Evolutionary conservation across 2,329 filamentous ascomycete genomes (phyloP).

Genomic region (Fusarium sp.): DNA sequence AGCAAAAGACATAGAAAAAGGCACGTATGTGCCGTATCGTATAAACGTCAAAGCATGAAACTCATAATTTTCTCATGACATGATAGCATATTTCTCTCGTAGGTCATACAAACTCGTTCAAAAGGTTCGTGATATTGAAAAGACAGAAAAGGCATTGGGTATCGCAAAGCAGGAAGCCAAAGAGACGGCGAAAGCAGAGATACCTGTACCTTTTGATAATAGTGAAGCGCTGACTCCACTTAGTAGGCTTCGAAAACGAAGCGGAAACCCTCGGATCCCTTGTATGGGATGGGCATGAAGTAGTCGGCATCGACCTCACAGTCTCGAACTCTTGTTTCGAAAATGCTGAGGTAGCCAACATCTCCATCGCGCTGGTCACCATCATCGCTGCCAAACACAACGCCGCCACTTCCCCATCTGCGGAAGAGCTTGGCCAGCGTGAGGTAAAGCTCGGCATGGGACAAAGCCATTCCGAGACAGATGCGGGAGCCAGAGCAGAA

Average conservation of each 20-base stretch:
- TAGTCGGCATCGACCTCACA: conserved; percentile 55
- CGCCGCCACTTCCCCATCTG: conserved; percentile 53
- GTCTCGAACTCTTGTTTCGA: conserved; percentile 52
- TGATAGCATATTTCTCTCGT: conserved; percentile 30
- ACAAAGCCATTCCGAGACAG: conserved; percentile 56
- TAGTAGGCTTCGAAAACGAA: conserved; percentile 51
- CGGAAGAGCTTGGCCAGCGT: conserved; percentile 55
- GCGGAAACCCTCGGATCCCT: conserved; percentile 53
- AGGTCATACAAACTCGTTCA: conserved; percentile 31
- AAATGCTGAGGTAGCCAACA: conserved; percentile 52
- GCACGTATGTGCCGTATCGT: conserved; percentile 35
- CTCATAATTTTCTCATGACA: conserved; percentile 37
- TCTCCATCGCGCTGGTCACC: conserved; percentile 53
- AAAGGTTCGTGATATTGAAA: conserved; percentile 9
- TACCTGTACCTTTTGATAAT: conserved; percentile 26
- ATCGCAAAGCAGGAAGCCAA: conserved; percentile 26
- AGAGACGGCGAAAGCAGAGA: conserved; percentile 22
- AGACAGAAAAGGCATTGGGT: conserved; percentile 24
- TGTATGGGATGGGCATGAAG: conserved; percentile 56
- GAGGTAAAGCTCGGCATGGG: conserved; percentile 55
- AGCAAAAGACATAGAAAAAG: conserved; percentile 41
- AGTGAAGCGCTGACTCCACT: conserved; percentile 15
- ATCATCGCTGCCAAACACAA: conserved; percentile 48
- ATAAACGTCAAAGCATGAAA: conserved; percentile 35
- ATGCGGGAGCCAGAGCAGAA: conserved; percentile 54